Evolutionary conservation across 2,329 filamentous ascomycete species (phyloP).

Genomic region (Botryotinia globosa): DNA sequence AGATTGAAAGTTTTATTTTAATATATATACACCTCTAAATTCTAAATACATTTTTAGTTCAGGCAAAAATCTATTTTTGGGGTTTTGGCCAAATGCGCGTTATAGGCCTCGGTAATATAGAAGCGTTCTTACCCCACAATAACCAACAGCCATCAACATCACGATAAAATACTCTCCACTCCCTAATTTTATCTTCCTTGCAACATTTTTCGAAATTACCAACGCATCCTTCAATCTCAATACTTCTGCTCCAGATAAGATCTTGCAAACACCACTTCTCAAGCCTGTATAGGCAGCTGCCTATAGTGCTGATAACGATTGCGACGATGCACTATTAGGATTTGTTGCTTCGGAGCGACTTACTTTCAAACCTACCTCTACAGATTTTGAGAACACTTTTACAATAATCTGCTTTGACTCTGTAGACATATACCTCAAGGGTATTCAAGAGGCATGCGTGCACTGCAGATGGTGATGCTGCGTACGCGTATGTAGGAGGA

Average conservation of each 20-base stretch:
- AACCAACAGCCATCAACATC: not conserved
- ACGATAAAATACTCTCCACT: not conserved
- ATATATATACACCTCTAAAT: too few relatives aligned
- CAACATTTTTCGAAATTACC: not conserved
- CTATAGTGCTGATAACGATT: constrained; percentile 36
- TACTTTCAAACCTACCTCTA: constrained; percentile 31
- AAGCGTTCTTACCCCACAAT: not conserved
- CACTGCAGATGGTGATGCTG: constrained; percentile 33
- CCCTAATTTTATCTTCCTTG: not conserved
- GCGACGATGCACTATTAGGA: constrained; percentile 36
- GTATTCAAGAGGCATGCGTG: constrained; percentile 35
- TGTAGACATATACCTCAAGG: constrained; percentile 32
- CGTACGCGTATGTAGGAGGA: constrained; percentile 25
- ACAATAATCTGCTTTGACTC: constrained; percentile 34
- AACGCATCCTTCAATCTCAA: constrained; percentile 34
- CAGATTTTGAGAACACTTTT: constrained; percentile 34
- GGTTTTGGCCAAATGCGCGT: too few relatives aligned
- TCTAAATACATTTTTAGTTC: too few relatives aligned
- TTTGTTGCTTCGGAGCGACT: constrained; percentile 37
- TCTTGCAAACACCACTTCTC: constrained; percentile 36
- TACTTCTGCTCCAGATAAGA: constrained; percentile 35
- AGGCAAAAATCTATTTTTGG: too few relatives aligned
- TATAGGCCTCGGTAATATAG: too few relatives aligned
- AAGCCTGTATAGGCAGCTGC: constrained; percentile 37
- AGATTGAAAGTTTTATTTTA: too few relatives aligned